Conservation (phyloP, 2,329 filamentous ascomycete genomes). For the Penicillium sp. region DNA sequence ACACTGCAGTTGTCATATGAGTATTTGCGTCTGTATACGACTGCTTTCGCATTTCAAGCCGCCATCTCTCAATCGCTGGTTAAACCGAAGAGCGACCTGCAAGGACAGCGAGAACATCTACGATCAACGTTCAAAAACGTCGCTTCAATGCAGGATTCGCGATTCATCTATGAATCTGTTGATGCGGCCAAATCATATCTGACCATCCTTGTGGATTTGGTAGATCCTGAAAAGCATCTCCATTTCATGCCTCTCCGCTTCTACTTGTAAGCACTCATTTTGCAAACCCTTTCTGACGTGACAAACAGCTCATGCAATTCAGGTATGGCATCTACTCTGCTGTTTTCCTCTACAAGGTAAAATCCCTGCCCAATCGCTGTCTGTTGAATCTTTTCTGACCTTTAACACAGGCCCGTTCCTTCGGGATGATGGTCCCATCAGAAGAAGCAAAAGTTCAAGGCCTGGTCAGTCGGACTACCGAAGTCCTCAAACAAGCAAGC, state of each 20-base stretch:
- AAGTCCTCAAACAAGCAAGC: conserved; percentile 59
- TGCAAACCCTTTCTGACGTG: too few relatives aligned
- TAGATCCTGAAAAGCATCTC: conserved; percentile 59
- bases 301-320: conserved; percentile 13
- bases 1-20: conserved; percentile 69
- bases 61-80: conserved; percentile 57
- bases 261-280: conserved; percentile 49
- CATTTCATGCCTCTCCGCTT: conserved; percentile 65
- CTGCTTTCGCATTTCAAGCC: conserved; percentile 73
- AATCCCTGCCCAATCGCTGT: not conserved
- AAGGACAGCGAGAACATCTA: conserved; percentile 41
- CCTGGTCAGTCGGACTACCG: conserved; percentile 59
- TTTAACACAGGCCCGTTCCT: conserved; percentile 51
- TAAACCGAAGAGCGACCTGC: conserved; percentile 38
- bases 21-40: conserved; percentile 70
- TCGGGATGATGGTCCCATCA: conserved; percentile 57
- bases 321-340: conserved; percentile 59
- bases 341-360: conserved; percentile 64
- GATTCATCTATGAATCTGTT: conserved; percentile 66
- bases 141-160: conserved; percentile 60
- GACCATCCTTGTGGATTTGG: conserved; percentile 58
- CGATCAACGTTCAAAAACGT: conserved; percentile 53
- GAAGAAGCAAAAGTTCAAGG: conserved; percentile 58
- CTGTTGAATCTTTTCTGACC: not conserved
- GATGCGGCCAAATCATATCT: conserved; percentile 63